Percentiles rank a stretch among this genome's conserved stretches.
phyloP scores from a whole-genome alignment of 345 rosid genomes.

The Luvunga scandens region DNA sequence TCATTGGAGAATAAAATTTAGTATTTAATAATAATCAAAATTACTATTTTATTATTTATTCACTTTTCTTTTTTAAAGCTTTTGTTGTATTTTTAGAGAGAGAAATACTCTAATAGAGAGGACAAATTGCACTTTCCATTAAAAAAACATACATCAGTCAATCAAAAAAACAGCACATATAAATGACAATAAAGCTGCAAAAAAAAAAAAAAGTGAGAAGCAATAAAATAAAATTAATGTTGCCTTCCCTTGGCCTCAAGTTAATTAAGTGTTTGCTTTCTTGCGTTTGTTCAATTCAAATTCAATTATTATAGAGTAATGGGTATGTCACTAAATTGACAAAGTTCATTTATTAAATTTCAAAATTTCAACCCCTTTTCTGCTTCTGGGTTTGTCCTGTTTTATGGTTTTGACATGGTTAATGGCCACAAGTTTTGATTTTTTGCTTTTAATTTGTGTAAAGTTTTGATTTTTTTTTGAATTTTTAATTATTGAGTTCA shows the following conservation, averaged over 20 bases:
- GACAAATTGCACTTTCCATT: constrained; percentile 37
- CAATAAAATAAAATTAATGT: constrained; percentile 6
- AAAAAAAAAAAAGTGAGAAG: constrained; percentile 3
- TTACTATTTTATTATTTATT: constrained; percentile 1
- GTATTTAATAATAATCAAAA: neutral
- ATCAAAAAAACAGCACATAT: neutral
- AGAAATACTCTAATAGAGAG: constrained; percentile 1
- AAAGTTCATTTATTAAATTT: neutral
- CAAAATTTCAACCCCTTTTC: constrained; percentile 20
- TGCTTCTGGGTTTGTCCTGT: constrained; percentile 18
- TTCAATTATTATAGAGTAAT: constrained; percentile 32
- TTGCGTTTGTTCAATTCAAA: constrained; percentile 27
- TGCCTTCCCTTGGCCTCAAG: constrained; percentile 18
- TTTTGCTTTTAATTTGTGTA: neutral
- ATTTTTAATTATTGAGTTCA: neutral
- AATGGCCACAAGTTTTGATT: neutral
- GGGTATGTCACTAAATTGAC: neutral
- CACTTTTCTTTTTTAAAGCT: neutral
- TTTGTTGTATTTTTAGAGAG: neutral
- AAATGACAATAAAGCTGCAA: constrained; percentile 6
- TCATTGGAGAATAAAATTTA: constrained; percentile 47
- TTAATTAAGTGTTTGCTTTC: constrained; percentile 23
- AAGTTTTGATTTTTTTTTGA: constrained; percentile 4
- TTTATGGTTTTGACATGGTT: neutral
- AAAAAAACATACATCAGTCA: constrained; percentile 12